Evolutionary conservation across 164 flowering plant species (phyloP).

Genomic region (Amborella trichopoda): DNA sequence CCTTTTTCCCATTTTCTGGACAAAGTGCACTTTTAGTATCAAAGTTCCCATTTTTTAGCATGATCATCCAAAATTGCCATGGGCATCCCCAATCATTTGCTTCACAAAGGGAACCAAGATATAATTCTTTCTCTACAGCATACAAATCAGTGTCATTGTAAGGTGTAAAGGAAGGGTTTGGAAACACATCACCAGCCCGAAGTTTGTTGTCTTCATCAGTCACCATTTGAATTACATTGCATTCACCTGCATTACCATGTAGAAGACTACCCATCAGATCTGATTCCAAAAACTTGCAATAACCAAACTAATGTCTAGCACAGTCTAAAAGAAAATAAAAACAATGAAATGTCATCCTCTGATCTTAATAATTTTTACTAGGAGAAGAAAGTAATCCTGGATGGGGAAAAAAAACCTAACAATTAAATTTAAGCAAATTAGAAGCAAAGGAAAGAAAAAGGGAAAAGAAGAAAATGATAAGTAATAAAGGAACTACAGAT

Average conservation of each 20-base stretch:
- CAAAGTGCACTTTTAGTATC: conserved; percentile 21
- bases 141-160: conserved; percentile 16
- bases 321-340: not conserved
- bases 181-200: conserved; percentile 16
- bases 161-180: conserved; percentile 6
- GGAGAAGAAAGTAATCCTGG: too few species aligned
- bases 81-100: conserved; percentile 8
- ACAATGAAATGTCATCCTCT: not conserved
- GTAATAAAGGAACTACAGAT: too few species aligned
- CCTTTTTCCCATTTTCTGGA: conserved; percentile 21
- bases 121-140: conserved; percentile 21
- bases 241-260: conserved; percentile 5
- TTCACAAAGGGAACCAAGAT: conserved; percentile 17
- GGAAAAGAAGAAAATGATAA: too few species aligned
- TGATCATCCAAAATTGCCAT: conserved; percentile 32
- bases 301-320: too few species aligned
- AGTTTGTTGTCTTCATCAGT: conserved; percentile 14
- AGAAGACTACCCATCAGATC: conserved; percentile 11
- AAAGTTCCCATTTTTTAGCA: conserved; percentile 32
- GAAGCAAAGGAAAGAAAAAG: too few species aligned
- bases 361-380: not conserved
- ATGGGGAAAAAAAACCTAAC: too few species aligned
- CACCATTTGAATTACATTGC: conserved; percentile 16
- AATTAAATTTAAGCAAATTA: too few species aligned
- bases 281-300: conserved; percentile 5